These are phyloP conservation scores for Phoenix dactylifera DNA, from an alignment of 176 grass and related monocot species.

Conservation along the genomic window DNA sequence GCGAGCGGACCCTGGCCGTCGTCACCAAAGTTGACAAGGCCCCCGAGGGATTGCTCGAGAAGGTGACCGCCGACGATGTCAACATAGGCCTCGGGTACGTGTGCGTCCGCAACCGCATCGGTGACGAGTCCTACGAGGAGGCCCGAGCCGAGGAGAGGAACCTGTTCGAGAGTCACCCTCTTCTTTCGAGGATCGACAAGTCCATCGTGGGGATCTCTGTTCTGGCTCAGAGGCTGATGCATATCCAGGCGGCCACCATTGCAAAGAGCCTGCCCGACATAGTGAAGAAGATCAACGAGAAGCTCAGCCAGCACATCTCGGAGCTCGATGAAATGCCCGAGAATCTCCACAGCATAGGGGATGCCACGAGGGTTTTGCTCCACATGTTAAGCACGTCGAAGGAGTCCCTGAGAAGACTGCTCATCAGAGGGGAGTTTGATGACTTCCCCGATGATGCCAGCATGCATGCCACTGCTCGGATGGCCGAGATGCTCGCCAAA, in stretches of 20 bases:
- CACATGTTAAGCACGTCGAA: conserved; percentile 15
- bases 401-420: conserved; percentile 14
- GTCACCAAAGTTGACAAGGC: conserved; percentile 46
- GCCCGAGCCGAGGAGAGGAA: conserved; percentile 7
- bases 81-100: conserved; percentile 62
- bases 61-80: conserved; percentile 58
- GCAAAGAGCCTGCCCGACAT: conserved; percentile 37
- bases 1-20: conserved; percentile 51
- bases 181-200: conserved; percentile 36
- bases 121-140: conserved; percentile 39
- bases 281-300: conserved; percentile 40
- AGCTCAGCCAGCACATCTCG: conserved; percentile 19
- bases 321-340: conserved; percentile 43
- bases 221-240: conserved; percentile 26
- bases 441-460: conserved; percentile 19
- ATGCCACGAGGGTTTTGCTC: not conserved
- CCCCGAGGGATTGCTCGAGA: conserved; percentile 46
- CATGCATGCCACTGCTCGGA: conserved; percentile 28
- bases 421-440: conserved; percentile 28
- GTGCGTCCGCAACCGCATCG: conserved; percentile 58
- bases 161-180: conserved; percentile 19
- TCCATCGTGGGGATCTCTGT: conserved; percentile 34
- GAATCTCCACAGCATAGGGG: not conserved
- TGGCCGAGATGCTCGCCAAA: conserved; percentile 15
- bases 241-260: conserved; percentile 34